Evolutionary conservation across 2,329 filamentous ascomycete species (phyloP).

Genomic region (Penicillium sp.): DNA sequence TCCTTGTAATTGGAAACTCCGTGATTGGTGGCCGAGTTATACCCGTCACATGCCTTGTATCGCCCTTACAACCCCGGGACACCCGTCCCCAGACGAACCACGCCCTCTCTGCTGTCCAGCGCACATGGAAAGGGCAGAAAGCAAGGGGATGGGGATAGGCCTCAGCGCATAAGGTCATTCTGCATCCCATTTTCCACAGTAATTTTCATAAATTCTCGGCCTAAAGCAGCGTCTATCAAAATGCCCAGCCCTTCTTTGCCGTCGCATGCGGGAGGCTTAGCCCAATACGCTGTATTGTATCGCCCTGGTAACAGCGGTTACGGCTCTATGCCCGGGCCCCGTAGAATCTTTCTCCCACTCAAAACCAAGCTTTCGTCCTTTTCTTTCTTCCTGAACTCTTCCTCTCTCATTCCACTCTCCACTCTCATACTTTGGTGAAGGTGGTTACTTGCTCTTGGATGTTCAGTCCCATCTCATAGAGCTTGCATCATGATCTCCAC

Average conservation of each 20-base stretch:
- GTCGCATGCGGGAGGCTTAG: conserved; percentile 33
- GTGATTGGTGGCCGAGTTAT: conserved; percentile 23
- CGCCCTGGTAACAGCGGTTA: conserved; percentile 40
- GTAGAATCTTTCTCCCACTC: conserved; percentile 38
- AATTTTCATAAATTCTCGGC: background rate
- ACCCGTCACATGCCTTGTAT: conserved; percentile 30
- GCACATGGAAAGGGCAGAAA: background rate
- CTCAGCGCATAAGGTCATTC: background rate
- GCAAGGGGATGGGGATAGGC: background rate
- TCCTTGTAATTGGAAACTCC: conserved; percentile 19
- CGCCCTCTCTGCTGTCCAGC: background rate
- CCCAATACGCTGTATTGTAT: conserved; percentile 28
- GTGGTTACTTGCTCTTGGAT: conserved; percentile 41
- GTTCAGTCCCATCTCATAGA: conserved; percentile 42
- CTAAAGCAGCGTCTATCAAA: conserved; percentile 6
- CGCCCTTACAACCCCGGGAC: conserved; percentile 16
- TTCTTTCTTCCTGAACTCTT: conserved; percentile 38
- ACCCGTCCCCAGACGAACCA: background rate
- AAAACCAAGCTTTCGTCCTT: conserved; percentile 43
- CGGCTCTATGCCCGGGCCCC: conserved; percentile 39
- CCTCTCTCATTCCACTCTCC: conserved; percentile 40
- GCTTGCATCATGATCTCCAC: conserved; percentile 50
- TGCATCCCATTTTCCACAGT: background rate
- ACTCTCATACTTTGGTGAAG: conserved; percentile 35
- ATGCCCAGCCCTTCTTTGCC: conserved; percentile 25